Evolutionary conservation across 768 basidiomycete genomes (phyloP), one percentile per base, ranked within the genome.

Genomic region (Podaxis sp.): DNA sequence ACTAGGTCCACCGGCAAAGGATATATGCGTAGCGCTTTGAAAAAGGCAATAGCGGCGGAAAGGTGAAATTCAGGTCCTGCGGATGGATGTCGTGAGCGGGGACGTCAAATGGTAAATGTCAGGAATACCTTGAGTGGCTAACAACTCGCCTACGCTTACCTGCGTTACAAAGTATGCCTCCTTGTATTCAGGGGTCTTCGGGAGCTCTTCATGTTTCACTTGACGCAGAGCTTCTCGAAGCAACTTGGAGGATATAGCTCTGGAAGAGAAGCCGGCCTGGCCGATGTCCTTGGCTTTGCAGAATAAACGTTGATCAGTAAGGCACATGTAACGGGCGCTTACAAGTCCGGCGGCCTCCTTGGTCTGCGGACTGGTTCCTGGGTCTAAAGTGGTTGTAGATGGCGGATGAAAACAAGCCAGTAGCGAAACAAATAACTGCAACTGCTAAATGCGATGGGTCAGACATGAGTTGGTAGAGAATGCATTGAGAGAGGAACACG

Each of bases 1-100:
- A 98, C 89, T 66, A 98, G 85, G 75, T 98, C 97, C 29, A 94
- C 86, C 0, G 96, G 94, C 38, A 91, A 86, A 54, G 96, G 96
- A 77, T 98, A 98, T 40, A 97, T 94, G 59, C 90, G 83, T 61
- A 98, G 86, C 1, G 94, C 95, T 53, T 93, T 85, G 83, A 88
- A 98, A 84, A 98, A 98, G 52, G 88, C 85, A 71, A 46, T 19
- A 46, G 19, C 43, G 43, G 43, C 19, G 29, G 29, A 33, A 33
- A 33, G 8, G 29, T 33, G 29, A 33, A 33, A 8, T 33, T 33
- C 29, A 33, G 29, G 29, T 33, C 29, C 29, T 33, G 8, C 29
- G 29, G n/a, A 46, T 46, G 9, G 43, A 46, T 3, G 19, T 46
- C 43, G n/a, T 46, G 43, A 33, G 29, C 29, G 29, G 8, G 8